Evolutionary conservation across 345 rosid genomes (phyloP).

Genomic region (Salix exigua): DNA sequence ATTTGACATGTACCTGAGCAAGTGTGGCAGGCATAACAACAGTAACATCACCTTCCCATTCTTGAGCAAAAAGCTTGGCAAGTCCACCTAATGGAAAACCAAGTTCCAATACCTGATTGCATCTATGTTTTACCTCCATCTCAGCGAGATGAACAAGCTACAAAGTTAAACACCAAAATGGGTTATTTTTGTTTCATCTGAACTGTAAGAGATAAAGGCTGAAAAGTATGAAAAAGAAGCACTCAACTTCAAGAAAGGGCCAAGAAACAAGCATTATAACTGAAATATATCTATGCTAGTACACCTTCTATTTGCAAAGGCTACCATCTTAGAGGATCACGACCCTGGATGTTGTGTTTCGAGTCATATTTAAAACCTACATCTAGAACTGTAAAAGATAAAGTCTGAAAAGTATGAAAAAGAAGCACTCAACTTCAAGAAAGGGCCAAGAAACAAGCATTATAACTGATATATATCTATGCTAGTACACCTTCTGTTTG

Average conservation of each 20-base stretch:
- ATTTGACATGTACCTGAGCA: slow-evolving; percentile 63
- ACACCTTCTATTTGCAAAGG: not conserved
- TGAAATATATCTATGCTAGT: not conserved
- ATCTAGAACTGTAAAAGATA: not conserved
- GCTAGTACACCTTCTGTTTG: not conserved
- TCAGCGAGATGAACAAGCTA: slow-evolving; percentile 90
- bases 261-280: not conserved
- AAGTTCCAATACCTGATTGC: slow-evolving; percentile 76
- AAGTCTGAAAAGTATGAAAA: not conserved
- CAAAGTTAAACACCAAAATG: slow-evolving; percentile 4
- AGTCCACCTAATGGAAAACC: slow-evolving; percentile 94
- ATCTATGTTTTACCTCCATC: slow-evolving; percentile 97
- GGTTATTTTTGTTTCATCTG: not conserved
- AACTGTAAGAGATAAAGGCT: not conserved
- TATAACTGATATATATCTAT: not conserved
- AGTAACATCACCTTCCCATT: slow-evolving; percentile 99
- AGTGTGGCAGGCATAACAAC: slow-evolving; percentile 97
- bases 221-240: not conserved
- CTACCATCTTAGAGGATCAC: not conserved
- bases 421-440: not conserved
- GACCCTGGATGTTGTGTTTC: too few species aligned
- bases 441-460: not conserved
- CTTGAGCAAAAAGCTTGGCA: slow-evolving; percentile 92
- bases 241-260: not conserved
- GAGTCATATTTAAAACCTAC: not conserved